Conservation (phyloP, 345 rosid species). For the Syzygium oleosum region DNA sequence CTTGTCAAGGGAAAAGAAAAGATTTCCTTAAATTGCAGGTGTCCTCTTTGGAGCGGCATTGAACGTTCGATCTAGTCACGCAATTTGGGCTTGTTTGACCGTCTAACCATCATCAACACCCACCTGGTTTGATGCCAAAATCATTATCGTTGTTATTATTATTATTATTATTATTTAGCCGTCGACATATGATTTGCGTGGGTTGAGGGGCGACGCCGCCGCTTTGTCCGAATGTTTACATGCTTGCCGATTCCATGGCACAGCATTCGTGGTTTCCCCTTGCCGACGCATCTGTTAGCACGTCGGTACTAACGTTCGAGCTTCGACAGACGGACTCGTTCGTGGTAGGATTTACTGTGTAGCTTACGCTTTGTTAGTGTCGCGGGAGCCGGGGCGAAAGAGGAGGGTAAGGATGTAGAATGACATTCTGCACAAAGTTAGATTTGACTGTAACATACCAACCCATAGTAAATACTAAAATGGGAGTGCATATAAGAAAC, state of each 20-base stretch:
- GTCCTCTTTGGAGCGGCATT: not conserved
- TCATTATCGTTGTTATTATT: not conserved
- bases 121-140: not conserved
- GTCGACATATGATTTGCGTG: no score
- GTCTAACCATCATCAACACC: not conserved
- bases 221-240: no score
- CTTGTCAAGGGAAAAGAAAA: not conserved
- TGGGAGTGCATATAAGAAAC: not conserved
- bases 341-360: not conserved
- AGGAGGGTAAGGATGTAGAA: not conserved
- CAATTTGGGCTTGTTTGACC: not conserved
- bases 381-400: not conserved
- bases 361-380: no score
- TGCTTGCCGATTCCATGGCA: no score
- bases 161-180: not conserved
- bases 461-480: not conserved
- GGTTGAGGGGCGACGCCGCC: no score
- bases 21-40: not conserved
- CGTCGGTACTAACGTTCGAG: no score
- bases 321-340: no score
- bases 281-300: no score
- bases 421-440: not conserved
- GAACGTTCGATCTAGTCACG: not conserved
- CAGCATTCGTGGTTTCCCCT: no score
- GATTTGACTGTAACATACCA: not conserved